Conservation (phyloP, 805 yeast species). For the Wickerhamiella sorbophila region DNA sequence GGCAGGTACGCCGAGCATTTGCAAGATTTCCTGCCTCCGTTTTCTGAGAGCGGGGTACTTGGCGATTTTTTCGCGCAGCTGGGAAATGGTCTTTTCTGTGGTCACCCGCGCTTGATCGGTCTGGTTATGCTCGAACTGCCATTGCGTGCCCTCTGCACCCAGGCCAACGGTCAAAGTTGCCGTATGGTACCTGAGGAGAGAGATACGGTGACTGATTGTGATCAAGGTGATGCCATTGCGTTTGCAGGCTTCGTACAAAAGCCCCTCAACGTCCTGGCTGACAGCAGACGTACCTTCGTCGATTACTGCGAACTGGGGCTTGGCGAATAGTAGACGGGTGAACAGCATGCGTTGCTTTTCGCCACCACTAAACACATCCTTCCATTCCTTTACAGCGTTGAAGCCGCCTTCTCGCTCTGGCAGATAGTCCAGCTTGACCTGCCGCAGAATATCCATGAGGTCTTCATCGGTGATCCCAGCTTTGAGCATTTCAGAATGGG, state of each 20-base stretch:
- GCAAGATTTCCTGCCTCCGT: slow-evolving; percentile 45
- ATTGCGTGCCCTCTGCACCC: slow-evolving; percentile 31
- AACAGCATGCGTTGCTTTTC: slow-evolving; percentile 83
- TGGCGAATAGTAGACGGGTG: slow-evolving; percentile 69
- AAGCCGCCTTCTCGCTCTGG: slow-evolving; percentile 47
- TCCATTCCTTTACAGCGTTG: slow-evolving; percentile 52
- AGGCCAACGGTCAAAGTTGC: slow-evolving; percentile 54
- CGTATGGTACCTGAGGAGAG: slow-evolving; percentile 74
- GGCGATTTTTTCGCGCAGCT: slow-evolving; percentile 44
- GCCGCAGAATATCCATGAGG: slow-evolving; percentile 49
- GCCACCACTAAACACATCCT: slow-evolving; percentile 89
- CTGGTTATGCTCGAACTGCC: slow-evolving; percentile 52
- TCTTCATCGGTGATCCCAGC: slow-evolving; percentile 58
- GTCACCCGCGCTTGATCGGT: slow-evolving; percentile 51
- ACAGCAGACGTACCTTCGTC: slow-evolving; percentile 95
- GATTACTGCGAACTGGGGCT: slow-evolving; percentile 65
- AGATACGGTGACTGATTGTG: slow-evolving; percentile 72
- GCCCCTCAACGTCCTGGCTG: slow-evolving; percentile 77
- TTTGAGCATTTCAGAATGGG: slow-evolving; percentile 61
- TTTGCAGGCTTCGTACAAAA: slow-evolving; percentile 61
- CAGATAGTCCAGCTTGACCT: slow-evolving; percentile 70
- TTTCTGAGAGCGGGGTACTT: slow-evolving; percentile 44
- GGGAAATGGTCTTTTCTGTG: slow-evolving; percentile 62
- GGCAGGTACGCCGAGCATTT: slow-evolving; percentile 3
- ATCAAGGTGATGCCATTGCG: slow-evolving; percentile 58